Conservation (phyloP, 78 protist species). For the Dictyostelium capitatum region DNA sequence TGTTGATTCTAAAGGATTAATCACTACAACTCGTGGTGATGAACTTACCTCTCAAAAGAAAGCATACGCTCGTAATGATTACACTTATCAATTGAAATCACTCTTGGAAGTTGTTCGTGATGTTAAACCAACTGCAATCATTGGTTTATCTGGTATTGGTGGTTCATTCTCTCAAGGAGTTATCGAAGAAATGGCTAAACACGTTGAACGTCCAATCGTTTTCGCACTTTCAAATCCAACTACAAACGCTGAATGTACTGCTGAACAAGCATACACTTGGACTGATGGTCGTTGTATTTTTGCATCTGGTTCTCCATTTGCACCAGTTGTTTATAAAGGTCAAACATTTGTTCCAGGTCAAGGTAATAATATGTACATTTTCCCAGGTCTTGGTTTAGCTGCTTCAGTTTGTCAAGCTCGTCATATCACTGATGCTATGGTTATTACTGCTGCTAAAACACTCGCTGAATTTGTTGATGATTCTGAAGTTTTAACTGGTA, state of each 20-base stretch:
- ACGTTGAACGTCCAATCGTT: slow-evolving; percentile 93
- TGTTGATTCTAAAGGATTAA: slow-evolving; percentile 88
- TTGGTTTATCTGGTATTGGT: slow-evolving; percentile 94
- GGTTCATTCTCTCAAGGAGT: slow-evolving; percentile 90
- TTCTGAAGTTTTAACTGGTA: slow-evolving; percentile 60
- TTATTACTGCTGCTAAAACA: slow-evolving; percentile 86
- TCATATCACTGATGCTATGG: slow-evolving; percentile 89
- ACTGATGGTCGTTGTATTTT: slow-evolving; percentile 92
- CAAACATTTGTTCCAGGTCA: slow-evolving; percentile 86
- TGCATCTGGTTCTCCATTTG: slow-evolving; percentile 97
- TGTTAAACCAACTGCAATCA: slow-evolving; percentile 92
- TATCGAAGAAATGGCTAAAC: slow-evolving; percentile 61
- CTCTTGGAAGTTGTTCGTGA: slow-evolving; percentile 75
- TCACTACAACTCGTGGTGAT: slow-evolving; percentile 85
- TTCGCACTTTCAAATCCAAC: slow-evolving; percentile 96
- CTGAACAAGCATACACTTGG: slow-evolving; percentile 92
- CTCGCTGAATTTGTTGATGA: slow-evolving; percentile 85
- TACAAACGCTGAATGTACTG: slow-evolving; percentile 95
- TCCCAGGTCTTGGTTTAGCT: slow-evolving; percentile 98
- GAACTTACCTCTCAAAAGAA: slow-evolving; percentile 86
- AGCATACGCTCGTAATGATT: slow-evolving; percentile 86
- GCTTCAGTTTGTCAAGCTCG: slow-evolving; percentile 59
- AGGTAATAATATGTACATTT: slow-evolving; percentile 92
- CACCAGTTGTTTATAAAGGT: slow-evolving; percentile 80
- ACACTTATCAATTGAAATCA: slow-evolving; percentile 34